Evolutionary conservation across 768 basidiomycete species (phyloP), one percentile per base, ranked within the genome.

Genomic region (Lyophyllum decastes): DNA sequence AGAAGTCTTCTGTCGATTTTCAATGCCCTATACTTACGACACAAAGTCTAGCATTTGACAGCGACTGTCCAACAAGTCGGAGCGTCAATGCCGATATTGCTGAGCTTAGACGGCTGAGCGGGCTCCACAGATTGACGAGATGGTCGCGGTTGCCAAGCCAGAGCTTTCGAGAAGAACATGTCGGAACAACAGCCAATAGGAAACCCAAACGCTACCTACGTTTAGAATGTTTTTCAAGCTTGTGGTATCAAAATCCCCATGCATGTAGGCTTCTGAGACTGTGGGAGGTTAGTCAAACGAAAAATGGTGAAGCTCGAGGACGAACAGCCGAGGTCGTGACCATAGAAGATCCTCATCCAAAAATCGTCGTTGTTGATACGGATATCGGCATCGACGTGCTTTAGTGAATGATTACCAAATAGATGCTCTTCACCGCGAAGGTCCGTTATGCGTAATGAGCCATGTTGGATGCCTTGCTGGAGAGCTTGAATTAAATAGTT

Each of bases 241-340:
- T 16, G 50, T 38, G 2, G 50, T 52, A 19, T 52, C 50, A 38
- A 52, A 52, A 52, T 52, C 50, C 16, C 50, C 50, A 16, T 52
- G 50, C 50, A 52, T 52, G 24, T 52, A 52, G 33, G 50, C 50
- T 22, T 52, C 50, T 40, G 50, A 19, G 24, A 52, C 50, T 52
- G n/a, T 10, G 38, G 22, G 6, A 33, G 6, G 34, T 52, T 34
- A 52, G 35, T 12, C 24, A 19, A 25, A 10, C 21, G 34, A 38
- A 22, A 6, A 25, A 25, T 4, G 9, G 17, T 34, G 2, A 2
- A 22, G 16, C 16, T 19, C 7, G 11, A 19, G 6, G 19, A 52
- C 50, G 19, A 34, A 52, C 50, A 52, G 19, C 50, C 50, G 9
- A 52, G 38, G 35, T 52, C 50, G 35, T 52, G 38, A 7, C 50